phyloP scores from a whole-genome alignment of 2,329 filamentous ascomycete genomes.

The Talaromyces sp. region DNA sequence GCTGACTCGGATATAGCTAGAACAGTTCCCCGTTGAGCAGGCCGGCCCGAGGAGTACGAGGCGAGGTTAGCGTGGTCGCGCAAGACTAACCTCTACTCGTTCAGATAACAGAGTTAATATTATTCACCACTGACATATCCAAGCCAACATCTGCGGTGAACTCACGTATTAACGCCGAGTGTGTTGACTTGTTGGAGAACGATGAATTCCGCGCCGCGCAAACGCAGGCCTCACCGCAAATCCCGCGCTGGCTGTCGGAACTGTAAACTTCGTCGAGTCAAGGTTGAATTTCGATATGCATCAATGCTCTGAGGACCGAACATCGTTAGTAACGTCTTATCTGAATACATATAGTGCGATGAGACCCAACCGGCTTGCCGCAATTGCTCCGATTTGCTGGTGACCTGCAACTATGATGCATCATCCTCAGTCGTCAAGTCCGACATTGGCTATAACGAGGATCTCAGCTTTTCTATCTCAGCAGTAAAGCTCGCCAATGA shows the following conservation, averaged over 20 bases:
- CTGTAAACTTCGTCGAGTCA: constrained; percentile 32
- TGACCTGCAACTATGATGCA: constrained; percentile 15
- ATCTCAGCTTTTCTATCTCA: background rate
- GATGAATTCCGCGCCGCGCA: background rate
- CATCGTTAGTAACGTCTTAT: background rate
- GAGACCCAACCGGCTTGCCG: constrained; percentile 46
- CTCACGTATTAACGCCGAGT: background rate
- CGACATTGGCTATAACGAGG: background rate
- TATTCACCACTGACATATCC: background rate
- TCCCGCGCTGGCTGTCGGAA: constrained; percentile 51
- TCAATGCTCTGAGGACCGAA: background rate
- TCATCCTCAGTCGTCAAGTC: background rate
- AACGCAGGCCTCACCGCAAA: constrained; percentile 41
- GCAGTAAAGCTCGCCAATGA: constrained; percentile 12
- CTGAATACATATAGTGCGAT: constrained; percentile 46
- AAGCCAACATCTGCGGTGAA: background rate
- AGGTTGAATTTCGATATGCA: background rate
- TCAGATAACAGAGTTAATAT: background rate
- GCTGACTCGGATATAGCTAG: background rate
- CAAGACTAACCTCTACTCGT: background rate
- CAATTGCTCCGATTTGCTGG: constrained; percentile 43
- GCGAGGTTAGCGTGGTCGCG: background rate
- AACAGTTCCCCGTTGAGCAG: background rate
- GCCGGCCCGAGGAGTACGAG: background rate
- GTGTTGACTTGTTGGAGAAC: too few species aligned